Base-by-base conservation (phyloP, 495 filamentous ascomycete species). In the Penicillium paradoxum region DNA sequence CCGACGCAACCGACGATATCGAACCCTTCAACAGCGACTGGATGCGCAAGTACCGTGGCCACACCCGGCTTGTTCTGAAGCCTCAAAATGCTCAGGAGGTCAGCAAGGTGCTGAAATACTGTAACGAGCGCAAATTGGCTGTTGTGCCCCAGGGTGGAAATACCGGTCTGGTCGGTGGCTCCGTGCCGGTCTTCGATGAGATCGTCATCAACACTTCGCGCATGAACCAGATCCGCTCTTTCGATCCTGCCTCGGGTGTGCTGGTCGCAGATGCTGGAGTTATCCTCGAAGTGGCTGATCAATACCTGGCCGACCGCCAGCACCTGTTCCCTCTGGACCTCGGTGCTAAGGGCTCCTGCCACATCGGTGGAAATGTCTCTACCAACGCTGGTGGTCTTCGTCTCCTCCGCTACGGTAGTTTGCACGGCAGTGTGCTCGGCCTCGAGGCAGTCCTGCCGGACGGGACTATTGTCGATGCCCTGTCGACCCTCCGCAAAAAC, bases 121-220 rank as follows among this genome's bases (percentile, higher is more conserved):
- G 93, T 75, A 96, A 97, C 70, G 83, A 91, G 51, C 83, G 90
- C 55, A 81, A 79, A 68, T 79, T 98, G 56, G 93, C 93, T 30
- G 91, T 97, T 4, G 92, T 97, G n/a, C 93, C 93, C 0, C 93
- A 98, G 73, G 93, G 93, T 54, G 93, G 93, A 40, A 98, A 98
- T 67, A 91, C 95, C 4, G 95, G 93, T 13, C 76, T 98, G 32
- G 93, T 98, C 14, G 93, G 93, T 45, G 93, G 93, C 39, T 92
- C 88, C 1, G 87, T 98, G 40, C 95, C 93, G 2, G 88, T 98
- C 25, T 97, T 96, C 68, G 93, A 98, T 66, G 93, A 98, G 76
- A 95, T 98, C 60, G 87, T 98, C 56, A 80, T 98, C 78, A 93
- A 83, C 68, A 85, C 89, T 56, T 80, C 82, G 55, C 83, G 87